Evolutionary conservation across 768 basidiomycete genomes (phyloP).

Genomic region (Russula foetens): DNA sequence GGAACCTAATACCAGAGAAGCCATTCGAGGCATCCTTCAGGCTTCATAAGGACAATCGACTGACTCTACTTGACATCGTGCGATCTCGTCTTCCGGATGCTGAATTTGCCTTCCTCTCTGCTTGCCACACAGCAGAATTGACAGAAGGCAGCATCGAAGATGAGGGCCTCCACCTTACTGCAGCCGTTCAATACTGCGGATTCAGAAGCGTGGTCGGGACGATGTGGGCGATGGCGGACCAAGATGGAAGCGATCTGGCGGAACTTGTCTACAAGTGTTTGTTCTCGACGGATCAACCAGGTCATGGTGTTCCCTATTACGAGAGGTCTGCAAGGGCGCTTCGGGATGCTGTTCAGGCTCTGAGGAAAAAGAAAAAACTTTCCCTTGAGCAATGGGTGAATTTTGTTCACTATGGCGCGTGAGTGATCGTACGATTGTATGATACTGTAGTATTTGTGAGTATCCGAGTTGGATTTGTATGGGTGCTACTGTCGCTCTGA

Average conservation of each 20-base stretch:
- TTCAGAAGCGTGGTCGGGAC: conserved; percentile 1
- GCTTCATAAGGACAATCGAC: neutral
- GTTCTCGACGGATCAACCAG: neutral
- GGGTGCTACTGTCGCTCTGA: no score
- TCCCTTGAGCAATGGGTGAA: neutral
- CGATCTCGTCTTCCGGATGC: no score
- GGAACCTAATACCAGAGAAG: neutral
- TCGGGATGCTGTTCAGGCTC: neutral
- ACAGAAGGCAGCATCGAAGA: neutral
- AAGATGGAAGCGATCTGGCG: neutral
- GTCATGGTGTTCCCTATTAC: neutral
- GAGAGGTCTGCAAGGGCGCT: neutral
- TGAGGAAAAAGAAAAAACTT: neutral
- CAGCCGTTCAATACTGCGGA: conserved; percentile 10
- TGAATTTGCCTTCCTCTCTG: no score
- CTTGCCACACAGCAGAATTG: neutral
- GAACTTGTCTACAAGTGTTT: neutral
- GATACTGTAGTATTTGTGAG: neutral
- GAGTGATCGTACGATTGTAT: no score
- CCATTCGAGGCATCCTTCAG: neutral
- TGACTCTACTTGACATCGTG: no score
- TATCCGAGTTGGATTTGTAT: no score
- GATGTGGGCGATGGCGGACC: neutral
- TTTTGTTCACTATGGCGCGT: neutral
- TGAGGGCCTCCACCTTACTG: conserved; percentile 9